Evolutionary conservation across 441 rosid genomes (phyloP).

Genomic region (Biscutella laevigata): DNA sequence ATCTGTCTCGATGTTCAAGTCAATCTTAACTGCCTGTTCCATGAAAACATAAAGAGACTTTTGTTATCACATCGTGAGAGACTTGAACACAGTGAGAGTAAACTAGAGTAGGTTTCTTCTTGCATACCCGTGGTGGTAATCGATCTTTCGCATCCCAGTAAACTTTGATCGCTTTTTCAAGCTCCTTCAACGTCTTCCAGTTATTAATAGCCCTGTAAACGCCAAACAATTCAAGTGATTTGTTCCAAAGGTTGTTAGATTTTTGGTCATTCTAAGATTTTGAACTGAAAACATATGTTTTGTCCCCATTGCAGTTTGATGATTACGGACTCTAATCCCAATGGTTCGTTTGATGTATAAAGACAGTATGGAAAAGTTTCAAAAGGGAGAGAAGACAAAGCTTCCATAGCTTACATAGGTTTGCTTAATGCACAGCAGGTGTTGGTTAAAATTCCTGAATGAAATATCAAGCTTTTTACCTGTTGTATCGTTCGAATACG

Average conservation of each 20-base stretch:
- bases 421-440: neutral
- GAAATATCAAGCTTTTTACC: constrained; percentile 25
- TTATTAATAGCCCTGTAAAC: constrained; percentile 60
- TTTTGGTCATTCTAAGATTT: neutral
- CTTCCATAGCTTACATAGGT: neutral
- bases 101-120: neutral
- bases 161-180: constrained; percentile 69
- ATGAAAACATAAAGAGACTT: too few species aligned
- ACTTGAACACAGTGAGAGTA: too few species aligned
- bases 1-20: constrained; percentile 79
- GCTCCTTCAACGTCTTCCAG: constrained; percentile 80
- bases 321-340: neutral
- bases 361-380: neutral
- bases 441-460: constrained; percentile 17
- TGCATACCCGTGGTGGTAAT: constrained; percentile 71
- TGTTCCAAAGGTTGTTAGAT: neutral
- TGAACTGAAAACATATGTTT: neutral
- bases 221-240: neutral
- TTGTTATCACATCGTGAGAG: too few species aligned
- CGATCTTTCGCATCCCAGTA: constrained; percentile 76
- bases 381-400: neutral
- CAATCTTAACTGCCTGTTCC: constrained; percentile 73
- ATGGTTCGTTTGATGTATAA: neutral
- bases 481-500: constrained; percentile 65
- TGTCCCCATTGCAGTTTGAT: neutral